Conservation (phyloP, 2,329 filamentous ascomycete genomes). For the Penicillium sp. region DNA sequence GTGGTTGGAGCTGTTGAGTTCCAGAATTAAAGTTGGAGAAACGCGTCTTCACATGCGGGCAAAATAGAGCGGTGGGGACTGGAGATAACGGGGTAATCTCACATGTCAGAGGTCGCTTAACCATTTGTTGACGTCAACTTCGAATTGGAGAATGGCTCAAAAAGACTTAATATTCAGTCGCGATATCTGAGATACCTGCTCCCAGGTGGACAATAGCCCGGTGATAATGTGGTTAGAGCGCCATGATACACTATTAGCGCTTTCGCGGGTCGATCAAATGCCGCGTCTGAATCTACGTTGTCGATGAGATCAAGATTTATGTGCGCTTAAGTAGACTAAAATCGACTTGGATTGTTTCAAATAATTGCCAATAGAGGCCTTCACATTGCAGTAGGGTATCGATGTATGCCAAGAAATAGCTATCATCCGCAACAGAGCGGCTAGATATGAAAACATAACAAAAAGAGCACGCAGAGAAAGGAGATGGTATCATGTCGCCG, state of each 20-base stretch:
- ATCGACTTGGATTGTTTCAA: background rate
- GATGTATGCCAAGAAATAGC: conserved; percentile 8
- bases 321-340: too few species aligned
- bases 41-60: conserved; percentile 19
- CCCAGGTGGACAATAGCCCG: too few species aligned
- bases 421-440: conserved; percentile 3
- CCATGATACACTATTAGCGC: too few species aligned
- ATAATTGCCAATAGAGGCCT: background rate
- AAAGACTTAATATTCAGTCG: too few species aligned
- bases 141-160: too few species aligned
- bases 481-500: conserved; percentile 22
- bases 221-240: too few species aligned
- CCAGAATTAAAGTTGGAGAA: conserved; percentile 3
- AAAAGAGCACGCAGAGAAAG: conserved; percentile 1
- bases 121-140: background rate
- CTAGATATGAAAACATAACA: background rate
- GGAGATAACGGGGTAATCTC: background rate
- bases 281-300: too few species aligned
- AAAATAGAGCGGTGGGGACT: conserved; percentile 19
- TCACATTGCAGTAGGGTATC: conserved; percentile 10
- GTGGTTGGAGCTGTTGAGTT: background rate
- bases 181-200: too few species aligned
- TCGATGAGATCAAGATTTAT: too few species aligned
- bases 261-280: too few species aligned
- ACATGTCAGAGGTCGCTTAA: background rate